phyloP scores from a whole-genome alignment of 2,329 filamentous ascomycete genomes.

The Aspergillus sp. region DNA sequence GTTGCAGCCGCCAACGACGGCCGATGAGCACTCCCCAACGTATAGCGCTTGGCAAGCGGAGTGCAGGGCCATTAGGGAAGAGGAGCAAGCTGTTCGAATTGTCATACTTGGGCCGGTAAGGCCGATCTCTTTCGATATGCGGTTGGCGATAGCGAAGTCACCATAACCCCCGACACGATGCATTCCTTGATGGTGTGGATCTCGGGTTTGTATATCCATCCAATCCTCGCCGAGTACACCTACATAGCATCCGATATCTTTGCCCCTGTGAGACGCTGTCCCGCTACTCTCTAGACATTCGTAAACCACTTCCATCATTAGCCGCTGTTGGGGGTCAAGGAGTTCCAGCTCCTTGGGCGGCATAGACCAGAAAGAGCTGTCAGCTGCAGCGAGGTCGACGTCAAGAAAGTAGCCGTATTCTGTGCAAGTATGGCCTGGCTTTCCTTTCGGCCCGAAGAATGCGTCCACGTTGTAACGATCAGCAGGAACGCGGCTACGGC shows the following conservation, averaged over 20 bases:
- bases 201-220: slow-evolving; percentile 19
- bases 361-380: slow-evolving; percentile 28
- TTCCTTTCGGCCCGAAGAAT: slow-evolving; percentile 20
- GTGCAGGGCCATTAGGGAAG: slow-evolving; percentile 32
- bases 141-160: slow-evolving; percentile 9
- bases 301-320: slow-evolving; percentile 30
- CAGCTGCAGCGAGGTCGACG: slow-evolving; percentile 23
- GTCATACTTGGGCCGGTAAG: slow-evolving; percentile 24
- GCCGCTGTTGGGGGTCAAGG: slow-evolving; percentile 35
- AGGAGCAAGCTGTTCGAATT: slow-evolving; percentile 31
- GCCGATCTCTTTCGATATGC: slow-evolving; percentile 12
- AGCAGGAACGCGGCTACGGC: slow-evolving; percentile 19
- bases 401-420: slow-evolving; percentile 28
- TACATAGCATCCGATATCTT: slow-evolving; percentile 29
- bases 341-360: slow-evolving; percentile 21
- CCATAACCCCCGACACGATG: slow-evolving; percentile 11
- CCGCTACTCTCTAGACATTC: slow-evolving; percentile 34
- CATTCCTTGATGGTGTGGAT: slow-evolving; percentile 15
- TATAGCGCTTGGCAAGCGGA: slow-evolving; percentile 23
- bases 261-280: slow-evolving; percentile 27
- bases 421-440: slow-evolving; percentile 3
- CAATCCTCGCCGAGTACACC: slow-evolving; percentile 27
- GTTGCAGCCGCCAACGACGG: slow-evolving; percentile 36
- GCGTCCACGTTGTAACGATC: slow-evolving; percentile 25
- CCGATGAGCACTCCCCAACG: slow-evolving; percentile 15